These are phyloP conservation scores for Abrus pulchellus DNA, from an alignment of 306 rosid genomes.

Conservation along the genomic window DNA sequence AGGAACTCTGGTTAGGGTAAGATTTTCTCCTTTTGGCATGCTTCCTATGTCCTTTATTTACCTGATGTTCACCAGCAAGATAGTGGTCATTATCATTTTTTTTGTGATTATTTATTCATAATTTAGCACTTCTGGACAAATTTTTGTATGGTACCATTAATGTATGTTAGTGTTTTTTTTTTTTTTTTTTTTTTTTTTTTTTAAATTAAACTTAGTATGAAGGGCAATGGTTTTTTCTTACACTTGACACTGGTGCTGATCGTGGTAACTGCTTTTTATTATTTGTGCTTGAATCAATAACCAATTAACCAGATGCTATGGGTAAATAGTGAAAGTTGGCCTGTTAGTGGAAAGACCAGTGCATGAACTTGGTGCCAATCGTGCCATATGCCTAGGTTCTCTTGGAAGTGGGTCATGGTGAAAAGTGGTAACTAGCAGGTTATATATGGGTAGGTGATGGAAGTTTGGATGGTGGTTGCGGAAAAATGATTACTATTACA, in stretches of 20 bases:
- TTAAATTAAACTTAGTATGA: constrained; percentile 1
- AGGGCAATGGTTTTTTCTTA: constrained; percentile 8
- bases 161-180: neutral
- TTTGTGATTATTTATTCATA: neutral
- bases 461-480: neutral
- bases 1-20: constrained; percentile 91
- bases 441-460: neutral
- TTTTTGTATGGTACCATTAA: neutral
- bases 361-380: neutral
- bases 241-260: neutral
- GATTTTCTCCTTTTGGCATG: constrained; percentile 44
- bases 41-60: constrained; percentile 32
- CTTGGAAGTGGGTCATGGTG: constrained; percentile 9
- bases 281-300: neutral
- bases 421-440: constrained; percentile 10
- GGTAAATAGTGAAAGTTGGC: neutral
- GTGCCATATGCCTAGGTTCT: neutral
- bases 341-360: constrained; percentile 1
- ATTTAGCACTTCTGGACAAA: neutral
- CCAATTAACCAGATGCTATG: neutral
- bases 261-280: neutral
- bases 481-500: neutral
- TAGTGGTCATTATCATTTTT: neutral
- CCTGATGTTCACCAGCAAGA: neutral
- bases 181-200: neutral